Conservation (phyloP, 2,329 filamentous ascomycete species). For the Colletotrichum nymphaeae region DNA sequence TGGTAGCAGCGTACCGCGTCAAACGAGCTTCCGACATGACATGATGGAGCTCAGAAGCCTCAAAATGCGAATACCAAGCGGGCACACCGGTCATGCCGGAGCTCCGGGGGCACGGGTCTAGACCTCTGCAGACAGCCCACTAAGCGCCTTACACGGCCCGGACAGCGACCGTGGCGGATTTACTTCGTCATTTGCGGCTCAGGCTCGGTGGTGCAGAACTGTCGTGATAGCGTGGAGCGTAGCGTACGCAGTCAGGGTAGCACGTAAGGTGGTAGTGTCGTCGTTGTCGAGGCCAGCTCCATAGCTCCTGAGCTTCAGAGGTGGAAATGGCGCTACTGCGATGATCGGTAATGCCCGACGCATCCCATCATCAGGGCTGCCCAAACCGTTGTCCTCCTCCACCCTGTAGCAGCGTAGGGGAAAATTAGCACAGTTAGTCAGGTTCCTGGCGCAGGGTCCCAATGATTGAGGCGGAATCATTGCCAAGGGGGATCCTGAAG, state of each 20-base stretch:
- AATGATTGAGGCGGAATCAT: conserved; percentile 3
- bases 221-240: not conserved
- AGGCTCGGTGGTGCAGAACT: conserved; percentile 5
- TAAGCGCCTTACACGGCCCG: conserved; percentile 21
- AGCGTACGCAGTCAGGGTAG: not conserved
- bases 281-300: not conserved
- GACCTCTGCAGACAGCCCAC: not conserved
- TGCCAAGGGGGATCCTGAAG: not conserved
- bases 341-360: conserved; percentile 16
- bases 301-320: not conserved
- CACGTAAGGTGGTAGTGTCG: not conserved
- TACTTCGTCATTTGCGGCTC: conserved; percentile 1
- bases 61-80: not conserved
- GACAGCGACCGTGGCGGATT: conserved; percentile 3
- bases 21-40: not conserved
- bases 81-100: conserved; percentile 4
- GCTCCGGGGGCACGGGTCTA: conserved; percentile 12
- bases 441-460: conserved; percentile 11
- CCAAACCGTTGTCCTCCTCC: not conserved
- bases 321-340: not conserved
- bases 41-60: not conserved
- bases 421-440: conserved; percentile 9
- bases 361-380: not conserved
- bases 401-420: not conserved
- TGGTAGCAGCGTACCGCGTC: not conserved